These are phyloP conservation scores for Aspergillus avenaceus DNA, from an alignment of 495 filamentous ascomycete genomes.

Conservation along the genomic window DNA sequence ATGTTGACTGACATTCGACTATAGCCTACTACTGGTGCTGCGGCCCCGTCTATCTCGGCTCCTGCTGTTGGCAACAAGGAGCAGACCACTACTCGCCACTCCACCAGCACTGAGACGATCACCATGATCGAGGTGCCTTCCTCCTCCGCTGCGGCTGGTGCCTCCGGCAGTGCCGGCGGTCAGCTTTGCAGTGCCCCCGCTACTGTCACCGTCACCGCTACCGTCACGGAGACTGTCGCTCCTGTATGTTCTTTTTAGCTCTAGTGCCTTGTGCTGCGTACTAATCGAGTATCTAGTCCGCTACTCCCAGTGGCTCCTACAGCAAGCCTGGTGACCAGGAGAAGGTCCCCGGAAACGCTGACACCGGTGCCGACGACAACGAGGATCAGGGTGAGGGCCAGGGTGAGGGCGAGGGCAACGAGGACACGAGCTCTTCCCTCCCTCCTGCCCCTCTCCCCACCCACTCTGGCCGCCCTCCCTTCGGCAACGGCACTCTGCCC, in stretches of 20 bases:
- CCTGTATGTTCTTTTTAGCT: constrained; percentile 28
- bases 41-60: not conserved
- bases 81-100: constrained; percentile 4
- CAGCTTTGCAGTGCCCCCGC: constrained; percentile 24
- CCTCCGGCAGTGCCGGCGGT: constrained; percentile 8
- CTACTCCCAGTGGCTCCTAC: constrained; percentile 10
- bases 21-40: constrained; percentile 4
- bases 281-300: no score
- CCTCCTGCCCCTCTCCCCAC: constrained; percentile 13
- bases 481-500: constrained; percentile 34
- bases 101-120: constrained; percentile 19
- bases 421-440: not conserved
- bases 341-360: constrained; percentile 19
- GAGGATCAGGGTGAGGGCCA: constrained; percentile 3
- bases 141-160: constrained; percentile 8
- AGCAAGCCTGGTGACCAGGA: constrained; percentile 11
- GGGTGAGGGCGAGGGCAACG: not conserved
- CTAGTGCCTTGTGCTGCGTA: not conserved
- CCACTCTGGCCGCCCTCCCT: constrained; percentile 22
- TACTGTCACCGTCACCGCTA: constrained; percentile 42
- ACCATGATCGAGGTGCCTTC: constrained; percentile 27
- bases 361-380: not conserved
- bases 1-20: constrained; percentile 11
- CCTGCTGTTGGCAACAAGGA: not conserved
- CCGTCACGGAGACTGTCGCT: constrained; percentile 36